phyloP scores from a whole-genome alignment of 768 basidiomycete species.

The Mycena capillaripes region DNA sequence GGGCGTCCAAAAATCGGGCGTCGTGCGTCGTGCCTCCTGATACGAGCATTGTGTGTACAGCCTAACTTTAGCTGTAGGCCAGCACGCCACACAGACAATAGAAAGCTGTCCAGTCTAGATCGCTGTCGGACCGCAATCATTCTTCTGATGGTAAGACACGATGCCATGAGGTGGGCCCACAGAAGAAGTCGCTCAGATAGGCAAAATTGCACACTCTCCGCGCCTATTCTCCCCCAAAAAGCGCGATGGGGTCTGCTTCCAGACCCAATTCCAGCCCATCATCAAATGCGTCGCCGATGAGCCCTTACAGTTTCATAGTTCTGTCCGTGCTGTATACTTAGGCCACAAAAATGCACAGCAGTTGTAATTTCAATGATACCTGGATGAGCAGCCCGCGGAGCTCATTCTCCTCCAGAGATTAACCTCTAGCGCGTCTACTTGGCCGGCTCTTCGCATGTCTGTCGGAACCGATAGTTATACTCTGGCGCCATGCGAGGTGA shows the following conservation, averaged over 20 bases:
- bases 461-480: too few relatives aligned
- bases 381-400: too few relatives aligned
- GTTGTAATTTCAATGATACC: too few relatives aligned
- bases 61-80: not conserved
- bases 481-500: too few relatives aligned
- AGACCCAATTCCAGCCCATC: not conserved
- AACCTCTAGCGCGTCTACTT: too few relatives aligned
- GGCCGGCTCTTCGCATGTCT: too few relatives aligned
- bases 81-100: not conserved
- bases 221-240: not conserved
- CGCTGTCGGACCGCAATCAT: not conserved
- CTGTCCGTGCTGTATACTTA: not conserved
- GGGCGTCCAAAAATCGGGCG: too few relatives aligned
- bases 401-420: too few relatives aligned
- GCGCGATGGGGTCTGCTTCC: not conserved
- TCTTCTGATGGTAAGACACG: not conserved
- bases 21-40: too few relatives aligned
- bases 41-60: not conserved
- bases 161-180: conserved; percentile 19
- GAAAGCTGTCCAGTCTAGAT: not conserved
- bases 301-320: conserved; percentile 5
- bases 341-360: too few relatives aligned
- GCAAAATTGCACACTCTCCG: not conserved
- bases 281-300: not conserved
- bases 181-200: not conserved